Evolutionary conservation across 257 asterid species (phyloP), one percentile per base, ranked within the genome.

Genomic region (Jacaranda copaia): DNA sequence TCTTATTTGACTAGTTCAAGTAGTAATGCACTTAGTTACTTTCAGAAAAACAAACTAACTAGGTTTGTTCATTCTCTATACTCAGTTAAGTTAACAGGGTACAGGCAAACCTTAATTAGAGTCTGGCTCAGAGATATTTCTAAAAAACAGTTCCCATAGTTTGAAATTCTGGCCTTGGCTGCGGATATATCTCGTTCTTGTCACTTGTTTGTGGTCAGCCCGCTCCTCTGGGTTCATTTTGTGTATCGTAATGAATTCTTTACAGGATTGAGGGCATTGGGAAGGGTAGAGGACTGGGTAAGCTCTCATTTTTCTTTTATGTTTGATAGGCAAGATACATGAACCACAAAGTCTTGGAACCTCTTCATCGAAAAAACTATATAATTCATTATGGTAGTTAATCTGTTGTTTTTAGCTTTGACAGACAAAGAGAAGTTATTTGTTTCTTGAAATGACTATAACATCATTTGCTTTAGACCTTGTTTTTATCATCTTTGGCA

Each of bases 141-240:
- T 38, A 51, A 48, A 56, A 45, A 59, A 59, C 49, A n/a, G 12
- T 48, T 20, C 32, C 42, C 4, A 19, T 55, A 51, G 13, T 72
- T 40, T 72, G 42, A 70, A 49, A 11, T 52, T 62, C 16, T 70
- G 55, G 61, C 39, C 73, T 52, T 65, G 72, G 20, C 18, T 15
- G 60, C 62, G 68, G 15, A 49, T 68, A 18, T 69, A 11, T 18
- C 18, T 32, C 60, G 55, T 45, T 77, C 32, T 53, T 10, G 51
- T 77, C 68, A 53, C 56, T 77, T 72, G 19, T 48, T 49, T 68
- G 53, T 46, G 70, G 68, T 68, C 52, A 57, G 79, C 48, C 12
- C 51, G 42, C 32, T 66, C 49, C 3, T 18, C 40, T 55, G 45
- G 59, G 38, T 39, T 53, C 74, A 76, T 59, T 60, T 25, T 25